phyloP scores from a whole-genome alignment of 1,284 basidiomycete genomes.

The Cystobasidiaceae sp. region DNA sequence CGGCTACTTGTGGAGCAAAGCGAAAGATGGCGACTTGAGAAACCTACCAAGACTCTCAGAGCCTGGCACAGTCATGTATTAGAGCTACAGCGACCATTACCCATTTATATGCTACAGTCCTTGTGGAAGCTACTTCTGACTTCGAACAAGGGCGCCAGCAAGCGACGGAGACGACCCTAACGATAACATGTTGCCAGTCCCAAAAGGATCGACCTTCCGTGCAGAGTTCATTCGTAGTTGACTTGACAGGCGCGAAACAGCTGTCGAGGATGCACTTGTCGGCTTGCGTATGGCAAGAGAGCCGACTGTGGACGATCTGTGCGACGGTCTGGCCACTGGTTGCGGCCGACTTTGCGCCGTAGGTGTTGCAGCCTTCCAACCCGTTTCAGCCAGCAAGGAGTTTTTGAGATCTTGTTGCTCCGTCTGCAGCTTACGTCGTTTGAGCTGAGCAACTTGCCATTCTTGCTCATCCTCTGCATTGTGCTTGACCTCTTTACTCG shows the following conservation, averaged over 20 bases:
- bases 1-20: constrained; percentile 27
- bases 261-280: too few species aligned
- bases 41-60: constrained; percentile 26
- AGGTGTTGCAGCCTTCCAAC: too few species aligned
- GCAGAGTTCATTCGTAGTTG: constrained; percentile 24
- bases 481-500: constrained; percentile 10
- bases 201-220: constrained; percentile 23
- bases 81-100: neutral
- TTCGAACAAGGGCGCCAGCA: neutral
- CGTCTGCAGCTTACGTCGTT: constrained; percentile 4
- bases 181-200: neutral
- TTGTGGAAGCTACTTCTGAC: too few species aligned
- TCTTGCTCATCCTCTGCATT: constrained; percentile 10
- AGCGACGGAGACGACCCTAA: neutral
- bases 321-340: neutral
- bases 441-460: constrained; percentile 17
- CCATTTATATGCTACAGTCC: too few species aligned
- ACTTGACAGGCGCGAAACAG: neutral
- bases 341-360: neutral
- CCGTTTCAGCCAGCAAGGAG: constrained; percentile 13
- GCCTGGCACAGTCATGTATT: constrained; percentile 25
- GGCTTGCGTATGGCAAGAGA: too few species aligned
- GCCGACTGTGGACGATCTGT: neutral
- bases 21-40: constrained; percentile 19
- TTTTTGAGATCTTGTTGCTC: neutral